These are phyloP conservation scores for Copromyces sp. DNA, from an alignment of 495 filamentous ascomycete species.

Conservation along the genomic window DNA sequence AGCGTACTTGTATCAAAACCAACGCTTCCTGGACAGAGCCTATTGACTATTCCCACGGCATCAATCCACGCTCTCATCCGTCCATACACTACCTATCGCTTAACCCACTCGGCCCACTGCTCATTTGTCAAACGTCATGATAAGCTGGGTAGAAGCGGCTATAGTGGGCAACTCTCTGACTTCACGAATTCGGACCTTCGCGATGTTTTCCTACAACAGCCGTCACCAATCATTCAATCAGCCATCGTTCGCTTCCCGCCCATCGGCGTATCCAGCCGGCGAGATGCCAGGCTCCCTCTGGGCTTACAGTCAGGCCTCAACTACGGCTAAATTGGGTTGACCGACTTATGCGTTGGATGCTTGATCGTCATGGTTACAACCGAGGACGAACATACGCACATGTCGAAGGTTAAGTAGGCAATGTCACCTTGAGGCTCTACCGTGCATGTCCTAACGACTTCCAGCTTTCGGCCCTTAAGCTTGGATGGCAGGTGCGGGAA, in stretches of 20 bases:
- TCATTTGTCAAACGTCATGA: not conserved
- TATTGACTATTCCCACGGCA: not conserved
- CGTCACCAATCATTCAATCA: not conserved
- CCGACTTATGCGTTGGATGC: no score
- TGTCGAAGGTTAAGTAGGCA: not conserved
- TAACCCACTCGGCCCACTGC: not conserved
- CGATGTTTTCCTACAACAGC: not conserved
- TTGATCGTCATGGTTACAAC: not conserved
- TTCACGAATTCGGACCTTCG: no score
- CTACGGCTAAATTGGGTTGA: not conserved
- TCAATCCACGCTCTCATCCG: no score
- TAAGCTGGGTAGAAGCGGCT: no score
- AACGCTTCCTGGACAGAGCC: not conserved
- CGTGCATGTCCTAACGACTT: not conserved
- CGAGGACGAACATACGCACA: not conserved
- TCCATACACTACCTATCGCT: not conserved
- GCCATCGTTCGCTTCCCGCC: not conserved
- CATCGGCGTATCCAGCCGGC: not conserved
- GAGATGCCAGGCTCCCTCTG: not conserved
- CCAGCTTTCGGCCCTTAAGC: not conserved
- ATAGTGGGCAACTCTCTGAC: no score
- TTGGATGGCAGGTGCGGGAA: no score
- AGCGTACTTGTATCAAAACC: no score
- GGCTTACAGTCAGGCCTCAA: no score
- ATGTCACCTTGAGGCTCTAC: not conserved